Evolutionary conservation across 768 basidiomycete genomes (phyloP), one percentile per base, ranked within the genome.

Genomic region (Russula compacta): DNA sequence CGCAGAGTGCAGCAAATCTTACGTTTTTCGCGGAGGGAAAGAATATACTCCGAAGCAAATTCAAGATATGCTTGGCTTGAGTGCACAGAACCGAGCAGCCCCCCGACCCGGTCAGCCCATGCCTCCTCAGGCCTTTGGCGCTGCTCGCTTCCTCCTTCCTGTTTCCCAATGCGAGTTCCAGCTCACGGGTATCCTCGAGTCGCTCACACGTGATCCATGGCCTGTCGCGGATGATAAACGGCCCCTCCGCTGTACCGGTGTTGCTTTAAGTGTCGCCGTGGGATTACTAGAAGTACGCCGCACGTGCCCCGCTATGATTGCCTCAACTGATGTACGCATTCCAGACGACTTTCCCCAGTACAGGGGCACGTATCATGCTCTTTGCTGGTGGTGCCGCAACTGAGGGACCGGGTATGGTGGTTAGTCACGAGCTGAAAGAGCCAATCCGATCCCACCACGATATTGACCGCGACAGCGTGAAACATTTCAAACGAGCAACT

Each of bases 371-470:
- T 55, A 90, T 99, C 74, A 95, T 98, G 90, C 72, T 98, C 38
- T 98, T 98, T 70, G 78, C 94, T 40, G 97, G 95, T 67, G 97
- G 97, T 33, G 92, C 97, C 14, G 87, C 89, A 10, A 97, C 95
- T 1, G 94, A 98, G 70, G 97, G 97, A 2, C 97, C 97, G 0
- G 97, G 97, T 17, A 85, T 94, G 85, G 95, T 98, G 36, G 97
- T 98, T 58, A 88, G 82, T 73, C 91, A 91, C 66, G 95, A 98
- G 74, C 78, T 98, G 58, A 90, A 92, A 75, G 97, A 99, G 69
- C 93, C 95, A 2, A 98, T 99, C 64, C 88, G 97, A 56, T 97
- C 94, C 8, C 97, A 99, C 71, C 95, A 98, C 75, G 97, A 99
- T 69, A 98, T 98, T 68, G 97, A 99, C 69, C 81, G 93, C 19